Conservation (phyloP, 768 basidiomycete species). For the Cyclocybe aegerita region DNA sequence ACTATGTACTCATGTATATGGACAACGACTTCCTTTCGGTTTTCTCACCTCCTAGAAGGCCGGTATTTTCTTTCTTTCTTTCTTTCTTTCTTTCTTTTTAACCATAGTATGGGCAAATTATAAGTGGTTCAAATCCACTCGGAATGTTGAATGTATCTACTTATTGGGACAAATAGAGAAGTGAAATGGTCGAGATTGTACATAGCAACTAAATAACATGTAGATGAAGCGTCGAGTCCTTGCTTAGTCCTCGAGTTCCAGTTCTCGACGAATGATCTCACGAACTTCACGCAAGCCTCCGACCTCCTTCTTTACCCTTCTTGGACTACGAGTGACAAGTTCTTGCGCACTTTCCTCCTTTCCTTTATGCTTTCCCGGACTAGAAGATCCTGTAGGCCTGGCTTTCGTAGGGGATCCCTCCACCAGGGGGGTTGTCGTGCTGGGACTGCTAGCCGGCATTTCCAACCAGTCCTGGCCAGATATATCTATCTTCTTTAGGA, state of each 20-base stretch:
- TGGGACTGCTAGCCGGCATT: conserved; percentile 50
- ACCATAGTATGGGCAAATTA: no score
- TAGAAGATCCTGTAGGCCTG: conserved; percentile 34
- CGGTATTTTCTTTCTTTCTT: no score
- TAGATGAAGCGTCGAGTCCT: conserved; percentile 29
- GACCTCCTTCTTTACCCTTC: conserved; percentile 64
- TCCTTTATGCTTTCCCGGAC: conserved; percentile 47
- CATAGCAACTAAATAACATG: conserved; percentile 14
- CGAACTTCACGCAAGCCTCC: conserved; percentile 78
- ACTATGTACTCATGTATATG: background rate
- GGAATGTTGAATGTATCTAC: no score
- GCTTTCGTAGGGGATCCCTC: conserved; percentile 43
- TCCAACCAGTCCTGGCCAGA: conserved; percentile 58
- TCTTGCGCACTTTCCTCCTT: conserved; percentile 61
- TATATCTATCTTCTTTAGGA: conserved; percentile 64
- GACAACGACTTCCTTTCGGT: no score
- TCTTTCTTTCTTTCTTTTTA: no score
- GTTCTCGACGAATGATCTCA: conserved; percentile 77
- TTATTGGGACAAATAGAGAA: conserved; percentile 18
- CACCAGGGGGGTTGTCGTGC: conserved; percentile 14
- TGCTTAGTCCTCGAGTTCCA: conserved; percentile 65
- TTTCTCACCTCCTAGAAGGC: background rate
- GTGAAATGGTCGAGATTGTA: conserved; percentile 17
- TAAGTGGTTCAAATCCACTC: no score
- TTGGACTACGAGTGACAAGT: conserved; percentile 68